Conservation (phyloP, 75 land plant genomes). For the Cunninghamia lanceolata region DNA sequence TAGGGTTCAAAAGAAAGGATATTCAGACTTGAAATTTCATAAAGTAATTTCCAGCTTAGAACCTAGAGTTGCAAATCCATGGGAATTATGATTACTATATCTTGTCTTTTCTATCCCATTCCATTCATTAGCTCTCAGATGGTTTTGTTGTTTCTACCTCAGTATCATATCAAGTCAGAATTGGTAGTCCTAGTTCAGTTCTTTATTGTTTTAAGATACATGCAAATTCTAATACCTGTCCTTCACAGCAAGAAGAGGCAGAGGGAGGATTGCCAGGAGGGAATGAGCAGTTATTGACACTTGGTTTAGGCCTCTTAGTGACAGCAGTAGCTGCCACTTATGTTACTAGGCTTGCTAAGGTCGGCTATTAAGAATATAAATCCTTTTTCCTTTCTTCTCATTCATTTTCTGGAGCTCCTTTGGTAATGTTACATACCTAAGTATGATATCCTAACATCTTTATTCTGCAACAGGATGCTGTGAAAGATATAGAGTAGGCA, state of each 20-base stretch:
- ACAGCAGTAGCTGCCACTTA: conserved; percentile 92
- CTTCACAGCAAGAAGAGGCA: conserved; percentile 84
- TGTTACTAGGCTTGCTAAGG: conserved; percentile 93
- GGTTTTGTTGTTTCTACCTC: neutral
- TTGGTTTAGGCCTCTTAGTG: conserved; percentile 74
- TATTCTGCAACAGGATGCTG: conserved; percentile 9
- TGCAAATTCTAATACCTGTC: neutral
- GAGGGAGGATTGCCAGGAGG: conserved; percentile 64
- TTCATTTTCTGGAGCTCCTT: neutral
- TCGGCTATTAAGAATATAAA: conserved; percentile 12
- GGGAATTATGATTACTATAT: neutral
- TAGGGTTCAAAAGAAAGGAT: neutral
- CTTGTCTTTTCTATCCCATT: neutral
- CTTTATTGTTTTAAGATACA: neutral
- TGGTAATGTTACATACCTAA: neutral
- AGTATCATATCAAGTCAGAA: neutral
- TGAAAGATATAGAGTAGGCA: conserved; percentile 7
- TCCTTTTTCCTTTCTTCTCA: neutral
- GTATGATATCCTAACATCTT: neutral
- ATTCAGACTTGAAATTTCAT: neutral
- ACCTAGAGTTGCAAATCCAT: neutral
- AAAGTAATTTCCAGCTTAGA: neutral
- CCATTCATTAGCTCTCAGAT: neutral
- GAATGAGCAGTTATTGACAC: conserved; percentile 61
- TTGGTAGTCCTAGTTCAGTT: neutral